A percentile compares a stretch with the other conserved stretches of the same genome.
Conservation (phyloP, 768 basidiomycete genomes). For the Agaricus blazei region DNA sequence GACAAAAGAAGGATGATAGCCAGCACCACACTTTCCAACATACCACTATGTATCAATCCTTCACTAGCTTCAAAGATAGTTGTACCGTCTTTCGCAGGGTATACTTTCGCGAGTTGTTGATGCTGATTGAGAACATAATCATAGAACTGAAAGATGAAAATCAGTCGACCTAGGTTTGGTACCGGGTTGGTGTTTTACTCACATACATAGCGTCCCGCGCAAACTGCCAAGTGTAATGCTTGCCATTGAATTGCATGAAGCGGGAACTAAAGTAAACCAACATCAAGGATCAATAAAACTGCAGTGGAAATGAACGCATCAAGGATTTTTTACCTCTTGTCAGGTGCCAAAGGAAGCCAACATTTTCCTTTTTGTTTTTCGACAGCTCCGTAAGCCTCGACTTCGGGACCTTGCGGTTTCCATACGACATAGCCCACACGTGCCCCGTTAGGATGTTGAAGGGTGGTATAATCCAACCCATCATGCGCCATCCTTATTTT, state of each 20-base stretch:
- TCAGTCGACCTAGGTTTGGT: not conserved
- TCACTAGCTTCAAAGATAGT: constrained; percentile 9
- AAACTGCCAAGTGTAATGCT: constrained; percentile 11
- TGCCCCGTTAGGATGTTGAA: no score
- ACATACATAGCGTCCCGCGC: constrained; percentile 11
- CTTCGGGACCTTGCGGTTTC: no score
- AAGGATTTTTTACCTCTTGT: no score
- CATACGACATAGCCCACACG: no score
- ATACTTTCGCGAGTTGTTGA: constrained; percentile 7
- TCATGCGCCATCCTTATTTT: no score
- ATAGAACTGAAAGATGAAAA: not conserved
- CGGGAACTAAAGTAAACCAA: no score
- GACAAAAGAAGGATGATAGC: constrained; percentile 4
- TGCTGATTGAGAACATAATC: constrained; percentile 2
- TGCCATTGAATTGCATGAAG: not conserved
- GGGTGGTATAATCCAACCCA: no score
- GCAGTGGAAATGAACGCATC: no score
- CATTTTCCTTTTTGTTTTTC: no score
- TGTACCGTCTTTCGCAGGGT: constrained; percentile 6
- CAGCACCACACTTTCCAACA: constrained; percentile 5
- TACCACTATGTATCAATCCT: not conserved
- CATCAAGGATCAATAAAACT: no score
- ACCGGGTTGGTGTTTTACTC: not conserved
- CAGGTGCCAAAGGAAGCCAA: no score
- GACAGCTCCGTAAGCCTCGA: no score